Conservation (phyloP, 2,329 filamentous ascomycete species). For the Neofusicoccum parvum region DNA sequence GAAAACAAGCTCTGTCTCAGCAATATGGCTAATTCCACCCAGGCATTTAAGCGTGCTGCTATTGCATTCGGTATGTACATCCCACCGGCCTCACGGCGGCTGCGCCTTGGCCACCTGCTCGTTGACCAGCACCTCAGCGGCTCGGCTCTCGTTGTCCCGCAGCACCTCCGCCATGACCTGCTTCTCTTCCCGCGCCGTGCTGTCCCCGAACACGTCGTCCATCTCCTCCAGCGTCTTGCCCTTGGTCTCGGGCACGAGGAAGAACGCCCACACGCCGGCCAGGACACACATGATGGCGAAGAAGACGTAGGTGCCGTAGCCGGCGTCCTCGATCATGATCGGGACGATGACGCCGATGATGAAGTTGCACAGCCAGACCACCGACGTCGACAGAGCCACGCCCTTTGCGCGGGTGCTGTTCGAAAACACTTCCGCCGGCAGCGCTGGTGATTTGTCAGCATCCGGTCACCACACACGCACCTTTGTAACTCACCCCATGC, state of each 20-base stretch:
- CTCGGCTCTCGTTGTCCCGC: neutral
- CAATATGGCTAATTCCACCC: too few relatives aligned
- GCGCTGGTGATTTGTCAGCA: neutral
- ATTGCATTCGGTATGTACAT: too few relatives aligned
- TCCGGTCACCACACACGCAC: neutral
- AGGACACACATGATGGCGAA: constrained; percentile 41
- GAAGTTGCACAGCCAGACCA: constrained; percentile 67
- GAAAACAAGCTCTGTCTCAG: too few relatives aligned
- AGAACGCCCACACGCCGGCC: constrained; percentile 37
- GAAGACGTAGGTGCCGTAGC: constrained; percentile 46
- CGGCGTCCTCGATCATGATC: constrained; percentile 60
- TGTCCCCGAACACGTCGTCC: constrained; percentile 40
- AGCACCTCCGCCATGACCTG: constrained; percentile 22
- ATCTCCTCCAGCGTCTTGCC: constrained; percentile 39
- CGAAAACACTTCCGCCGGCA: constrained; percentile 22
- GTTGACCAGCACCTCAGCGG: neutral
- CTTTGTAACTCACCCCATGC: constrained; percentile 25
- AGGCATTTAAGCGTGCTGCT: too few relatives aligned
- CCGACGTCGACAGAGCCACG: constrained; percentile 63
- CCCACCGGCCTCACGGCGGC: too few relatives aligned
- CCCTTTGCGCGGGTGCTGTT: constrained; percentile 23
- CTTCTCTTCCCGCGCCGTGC: constrained; percentile 34
- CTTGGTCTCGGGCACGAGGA: constrained; percentile 38
- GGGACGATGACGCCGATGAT: constrained; percentile 66
- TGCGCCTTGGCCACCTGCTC: neutral